phyloP scores from a whole-genome alignment of 1,139 yeast species.

The Blastobotrys serpentis region DNA sequence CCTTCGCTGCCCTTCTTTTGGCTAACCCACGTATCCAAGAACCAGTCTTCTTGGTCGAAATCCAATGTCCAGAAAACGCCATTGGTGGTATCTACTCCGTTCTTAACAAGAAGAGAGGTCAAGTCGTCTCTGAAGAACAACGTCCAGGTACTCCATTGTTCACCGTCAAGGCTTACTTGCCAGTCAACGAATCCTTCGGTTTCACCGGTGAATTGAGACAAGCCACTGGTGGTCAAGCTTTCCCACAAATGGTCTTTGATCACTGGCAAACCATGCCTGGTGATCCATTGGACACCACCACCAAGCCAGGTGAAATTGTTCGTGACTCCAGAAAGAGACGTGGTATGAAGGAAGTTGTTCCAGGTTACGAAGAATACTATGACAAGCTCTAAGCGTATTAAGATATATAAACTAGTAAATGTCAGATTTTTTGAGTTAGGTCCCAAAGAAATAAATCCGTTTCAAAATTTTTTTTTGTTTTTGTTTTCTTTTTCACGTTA shows the following conservation, averaged over 20 bases:
- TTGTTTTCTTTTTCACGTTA: background rate
- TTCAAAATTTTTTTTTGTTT: background rate
- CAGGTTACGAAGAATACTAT: constrained; percentile 99
- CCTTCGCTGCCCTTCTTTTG: constrained; percentile 96
- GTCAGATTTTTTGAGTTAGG: background rate
- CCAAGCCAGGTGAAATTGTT: constrained; percentile 96
- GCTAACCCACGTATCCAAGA: constrained; percentile 99
- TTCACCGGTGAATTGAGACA: constrained; percentile 99
- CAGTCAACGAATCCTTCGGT: constrained; percentile 99
- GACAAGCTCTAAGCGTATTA: constrained; percentile 79
- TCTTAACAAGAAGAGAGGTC: constrained; percentile 99
- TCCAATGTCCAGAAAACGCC: constrained; percentile 99
- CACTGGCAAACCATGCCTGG: constrained; percentile 93
- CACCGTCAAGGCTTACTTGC: constrained; percentile 98
- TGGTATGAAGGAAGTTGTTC: constrained; percentile 96
- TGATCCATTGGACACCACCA: constrained; percentile 86
- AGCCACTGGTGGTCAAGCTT: constrained; percentile 99
- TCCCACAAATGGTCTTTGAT: constrained; percentile 99
- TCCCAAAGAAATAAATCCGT: constrained; percentile 1
- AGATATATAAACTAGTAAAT: background rate
- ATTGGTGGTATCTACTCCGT: constrained; percentile 99
- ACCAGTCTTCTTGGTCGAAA: constrained; percentile 98
- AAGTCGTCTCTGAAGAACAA: constrained; percentile 97
- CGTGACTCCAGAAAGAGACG: constrained; percentile 90
- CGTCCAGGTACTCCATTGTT: constrained; percentile 99